These are phyloP conservation scores for Xylaria sp. DNA, from an alignment of 495 filamentous ascomycete genomes.

Conservation along the genomic window DNA sequence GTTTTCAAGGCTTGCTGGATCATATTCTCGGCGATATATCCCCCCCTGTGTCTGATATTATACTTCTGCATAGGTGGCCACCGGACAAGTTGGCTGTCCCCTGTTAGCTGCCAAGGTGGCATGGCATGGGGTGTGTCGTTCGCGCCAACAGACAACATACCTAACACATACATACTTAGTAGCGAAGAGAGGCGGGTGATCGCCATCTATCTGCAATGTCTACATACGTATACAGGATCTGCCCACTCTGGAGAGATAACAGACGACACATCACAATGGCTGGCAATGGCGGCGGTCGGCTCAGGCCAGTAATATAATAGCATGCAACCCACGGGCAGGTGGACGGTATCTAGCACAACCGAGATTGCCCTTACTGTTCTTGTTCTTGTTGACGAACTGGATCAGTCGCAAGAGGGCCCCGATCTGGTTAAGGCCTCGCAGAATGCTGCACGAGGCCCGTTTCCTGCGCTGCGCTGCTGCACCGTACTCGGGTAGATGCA, in stretches of 20 bases:
- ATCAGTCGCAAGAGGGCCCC: not conserved
- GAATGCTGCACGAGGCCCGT: not conserved
- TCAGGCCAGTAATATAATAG: not conserved
- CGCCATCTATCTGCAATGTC: not conserved
- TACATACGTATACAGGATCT: too few species aligned
- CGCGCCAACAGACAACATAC: not conserved
- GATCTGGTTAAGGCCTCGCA: constrained; percentile 12
- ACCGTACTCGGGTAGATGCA: not conserved
- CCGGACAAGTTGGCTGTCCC: too few species aligned
- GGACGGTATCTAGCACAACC: not conserved
- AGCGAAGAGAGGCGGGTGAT: not conserved
- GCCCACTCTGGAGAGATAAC: not conserved
- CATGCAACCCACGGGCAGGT: not conserved
- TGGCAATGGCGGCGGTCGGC: not conserved
- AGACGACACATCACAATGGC: not conserved
- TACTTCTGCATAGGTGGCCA: not conserved
- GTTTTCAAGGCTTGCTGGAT: not conserved
- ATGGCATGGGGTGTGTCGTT: constrained; percentile 6
- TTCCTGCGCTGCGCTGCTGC: constrained; percentile 1
- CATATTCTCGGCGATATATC: not conserved
- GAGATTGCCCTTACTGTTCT: not conserved
- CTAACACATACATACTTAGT: not conserved
- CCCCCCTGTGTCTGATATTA: not conserved
- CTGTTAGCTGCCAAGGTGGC: constrained; percentile 1
- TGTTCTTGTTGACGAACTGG: not conserved